A percentile compares a stretch with the other conserved stretches of the same genome.
Conservation (phyloP, 179 eudicot genomes). For the Silene coronaria region DNA sequence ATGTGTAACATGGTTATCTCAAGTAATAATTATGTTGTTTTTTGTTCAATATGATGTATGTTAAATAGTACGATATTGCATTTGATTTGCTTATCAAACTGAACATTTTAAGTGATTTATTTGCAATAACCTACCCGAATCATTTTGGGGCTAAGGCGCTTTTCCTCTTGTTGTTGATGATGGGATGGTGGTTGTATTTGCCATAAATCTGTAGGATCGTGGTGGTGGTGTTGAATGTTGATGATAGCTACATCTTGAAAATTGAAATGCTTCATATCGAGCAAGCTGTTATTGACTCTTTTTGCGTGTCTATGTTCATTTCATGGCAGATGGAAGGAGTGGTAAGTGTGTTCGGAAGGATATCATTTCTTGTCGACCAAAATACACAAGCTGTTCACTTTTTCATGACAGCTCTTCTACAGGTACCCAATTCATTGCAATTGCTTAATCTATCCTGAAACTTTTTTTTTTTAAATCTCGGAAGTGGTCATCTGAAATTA, state of each 20-base stretch:
- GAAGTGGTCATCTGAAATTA: not conserved
- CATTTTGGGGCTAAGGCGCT: not conserved
- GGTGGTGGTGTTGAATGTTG: not conserved
- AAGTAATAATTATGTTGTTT: not conserved
- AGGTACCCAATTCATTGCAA: conserved; percentile 40
- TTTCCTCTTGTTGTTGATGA: not conserved
- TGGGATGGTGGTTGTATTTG: no score
- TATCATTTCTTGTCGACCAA: conserved; percentile 82
- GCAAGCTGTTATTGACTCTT: conserved; percentile 12
- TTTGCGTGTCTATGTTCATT: not conserved
- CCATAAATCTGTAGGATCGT: not conserved
- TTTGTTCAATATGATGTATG: not conserved
- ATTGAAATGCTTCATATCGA: conserved; percentile 7
- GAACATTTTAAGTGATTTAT: not conserved
- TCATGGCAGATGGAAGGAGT: conserved; percentile 82
- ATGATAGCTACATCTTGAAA: not conserved
- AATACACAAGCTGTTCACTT: conserved; percentile 92
- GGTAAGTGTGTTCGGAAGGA: conserved; percentile 75
- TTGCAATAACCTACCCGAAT: not conserved
- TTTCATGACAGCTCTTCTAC: conserved; percentile 86
- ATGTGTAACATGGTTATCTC: not conserved
- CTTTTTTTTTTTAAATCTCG: not conserved
- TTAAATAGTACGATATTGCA: not conserved
- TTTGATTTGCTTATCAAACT: not conserved
- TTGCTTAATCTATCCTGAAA: not conserved